These are phyloP conservation scores for Penicillium sp. DNA, from an alignment of 2,329 filamentous ascomycete species.

Conservation along the genomic window DNA sequence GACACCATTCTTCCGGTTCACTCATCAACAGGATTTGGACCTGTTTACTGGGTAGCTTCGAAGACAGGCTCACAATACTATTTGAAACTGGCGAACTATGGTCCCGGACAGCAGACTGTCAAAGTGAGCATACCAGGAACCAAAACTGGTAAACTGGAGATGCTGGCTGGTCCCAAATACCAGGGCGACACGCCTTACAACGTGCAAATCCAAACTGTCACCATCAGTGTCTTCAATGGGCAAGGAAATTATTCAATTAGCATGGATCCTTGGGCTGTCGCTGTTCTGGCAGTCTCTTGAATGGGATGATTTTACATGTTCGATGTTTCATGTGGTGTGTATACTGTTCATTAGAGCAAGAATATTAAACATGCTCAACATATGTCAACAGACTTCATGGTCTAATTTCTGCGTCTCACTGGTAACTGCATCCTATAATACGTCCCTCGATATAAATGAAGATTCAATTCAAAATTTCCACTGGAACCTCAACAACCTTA, in stretches of 20 bases:
- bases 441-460: no score
- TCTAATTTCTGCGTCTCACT: background rate
- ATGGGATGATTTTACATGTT: background rate
- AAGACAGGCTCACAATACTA: constrained; percentile 21
- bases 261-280: constrained; percentile 27
- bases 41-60: constrained; percentile 37
- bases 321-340: background rate
- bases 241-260: constrained; percentile 20
- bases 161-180: constrained; percentile 22
- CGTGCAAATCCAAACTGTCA: constrained; percentile 15
- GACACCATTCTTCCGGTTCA: constrained; percentile 30
- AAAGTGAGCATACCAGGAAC: constrained; percentile 27
- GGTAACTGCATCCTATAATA: background rate
- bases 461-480: constrained; percentile 4
- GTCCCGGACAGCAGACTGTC: constrained; percentile 20
- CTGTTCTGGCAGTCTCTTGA: constrained; percentile 23
- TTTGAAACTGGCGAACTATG: constrained; percentile 35
- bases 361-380: background rate
- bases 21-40: constrained; percentile 27
- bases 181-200: constrained; percentile 21
- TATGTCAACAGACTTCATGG: background rate
- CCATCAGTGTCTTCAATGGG: constrained; percentile 8
- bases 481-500: constrained; percentile 43
- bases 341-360: background rate
- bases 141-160: constrained; percentile 20